These are phyloP conservation scores for Arachnomyces sp. DNA, from an alignment of 2,329 filamentous ascomycete species.

Conservation along the genomic window DNA sequence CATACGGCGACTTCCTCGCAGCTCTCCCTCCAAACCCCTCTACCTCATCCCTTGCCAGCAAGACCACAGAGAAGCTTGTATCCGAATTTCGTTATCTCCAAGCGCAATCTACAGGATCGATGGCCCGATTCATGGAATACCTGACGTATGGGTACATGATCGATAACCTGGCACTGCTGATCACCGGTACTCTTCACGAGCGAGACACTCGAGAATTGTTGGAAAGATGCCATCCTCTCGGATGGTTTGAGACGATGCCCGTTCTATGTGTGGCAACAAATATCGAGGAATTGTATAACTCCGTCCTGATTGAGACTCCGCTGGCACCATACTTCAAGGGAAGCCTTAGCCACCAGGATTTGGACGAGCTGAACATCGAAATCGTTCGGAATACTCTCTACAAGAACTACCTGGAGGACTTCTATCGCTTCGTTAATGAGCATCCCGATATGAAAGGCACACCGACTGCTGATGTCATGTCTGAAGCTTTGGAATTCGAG, in stretches of 20 bases:
- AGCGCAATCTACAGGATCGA: slow-evolving; percentile 82
- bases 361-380: slow-evolving; percentile 98
- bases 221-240: slow-evolving; percentile 90
- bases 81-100: slow-evolving; percentile 95
- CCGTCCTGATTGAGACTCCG: slow-evolving; percentile 91
- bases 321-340: slow-evolving; percentile 96
- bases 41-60: slow-evolving; percentile 86
- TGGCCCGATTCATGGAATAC: slow-evolving; percentile 95
- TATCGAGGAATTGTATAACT: slow-evolving; percentile 98
- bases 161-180: slow-evolving; percentile 95
- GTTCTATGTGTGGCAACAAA: slow-evolving; percentile 97
- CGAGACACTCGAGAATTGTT: slow-evolving; percentile 91
- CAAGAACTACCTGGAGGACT: slow-evolving; percentile 99
- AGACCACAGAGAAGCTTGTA: slow-evolving; percentile 96
- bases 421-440: slow-evolving; percentile 87
- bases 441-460: slow-evolving; percentile 79
- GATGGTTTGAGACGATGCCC: slow-evolving; percentile 98
- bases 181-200: slow-evolving; percentile 95
- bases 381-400: slow-evolving; percentile 97
- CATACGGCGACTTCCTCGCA: slow-evolving; percentile 94
- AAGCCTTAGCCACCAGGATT: slow-evolving; percentile 87
- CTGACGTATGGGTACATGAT: slow-evolving; percentile 99
- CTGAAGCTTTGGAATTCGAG: slow-evolving; percentile 91
- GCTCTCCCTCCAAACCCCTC: slow-evolving; percentile 93
- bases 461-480: slow-evolving; percentile 90